phyloP scores from a whole-genome alignment of 352 stramenopile genomes.

The Pythium myriotylum region DNA sequence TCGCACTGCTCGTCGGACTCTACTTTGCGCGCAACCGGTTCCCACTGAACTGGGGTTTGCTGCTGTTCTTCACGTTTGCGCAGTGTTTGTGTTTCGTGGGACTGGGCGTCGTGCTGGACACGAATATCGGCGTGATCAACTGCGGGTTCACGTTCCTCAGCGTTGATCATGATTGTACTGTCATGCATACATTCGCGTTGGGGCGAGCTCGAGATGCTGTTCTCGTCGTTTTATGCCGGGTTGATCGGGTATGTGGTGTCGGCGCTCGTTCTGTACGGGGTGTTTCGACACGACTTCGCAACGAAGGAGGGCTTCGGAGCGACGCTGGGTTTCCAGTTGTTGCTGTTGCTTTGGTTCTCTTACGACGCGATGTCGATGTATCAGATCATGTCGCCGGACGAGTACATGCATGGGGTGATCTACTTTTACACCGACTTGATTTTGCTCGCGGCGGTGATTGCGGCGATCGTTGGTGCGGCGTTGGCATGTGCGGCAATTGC shows the following conservation, averaged over 20 bases:
- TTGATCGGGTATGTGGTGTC: constrained; percentile 18
- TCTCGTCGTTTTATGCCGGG: constrained; percentile 5
- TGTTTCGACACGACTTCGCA: too few relatives aligned
- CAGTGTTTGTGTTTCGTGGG: constrained; percentile 18
- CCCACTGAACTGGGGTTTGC: constrained; percentile 29
- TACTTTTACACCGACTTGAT: constrained; percentile 61
- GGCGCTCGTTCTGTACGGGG: constrained; percentile 5
- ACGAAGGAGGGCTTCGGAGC: too few relatives aligned
- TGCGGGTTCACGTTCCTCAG: constrained; percentile 28
- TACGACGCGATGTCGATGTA: constrained; percentile 25
- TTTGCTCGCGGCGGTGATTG: neutral
- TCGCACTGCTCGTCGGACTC: constrained; percentile 22
- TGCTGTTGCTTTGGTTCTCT: constrained; percentile 29
- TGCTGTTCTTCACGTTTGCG: constrained; percentile 25
- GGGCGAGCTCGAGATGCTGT: neutral
- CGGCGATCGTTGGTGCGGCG: neutral
- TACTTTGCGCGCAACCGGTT: constrained; percentile 19
- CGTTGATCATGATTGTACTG: constrained; percentile 20
- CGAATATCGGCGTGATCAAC: constrained; percentile 24
- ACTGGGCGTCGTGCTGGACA: constrained; percentile 23
- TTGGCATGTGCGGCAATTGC: neutral
- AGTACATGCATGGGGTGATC: constrained; percentile 34
- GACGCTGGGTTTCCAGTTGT: constrained; percentile 22
- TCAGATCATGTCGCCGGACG: constrained; percentile 30
- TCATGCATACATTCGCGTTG: neutral